Evolutionary conservation across 495 filamentous ascomycete species (phyloP).

Genomic region (Xylaria cubensis): DNA sequence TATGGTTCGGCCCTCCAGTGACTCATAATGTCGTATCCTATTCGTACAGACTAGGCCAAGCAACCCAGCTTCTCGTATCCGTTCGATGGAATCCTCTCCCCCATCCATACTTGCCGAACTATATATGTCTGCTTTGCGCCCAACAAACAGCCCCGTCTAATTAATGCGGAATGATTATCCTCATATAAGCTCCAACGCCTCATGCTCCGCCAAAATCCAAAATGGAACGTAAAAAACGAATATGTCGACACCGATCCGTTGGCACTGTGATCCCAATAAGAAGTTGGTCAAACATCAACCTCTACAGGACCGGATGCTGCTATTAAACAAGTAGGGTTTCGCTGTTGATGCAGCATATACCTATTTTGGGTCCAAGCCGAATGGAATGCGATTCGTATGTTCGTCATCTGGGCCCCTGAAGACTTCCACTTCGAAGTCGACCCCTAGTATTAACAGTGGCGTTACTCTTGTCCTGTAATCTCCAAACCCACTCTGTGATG

Average conservation of each 20-base stretch:
- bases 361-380: not conserved
- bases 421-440: conserved; percentile 39
- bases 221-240: conserved; percentile 9
- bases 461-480: conserved; percentile 44
- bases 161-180: not conserved
- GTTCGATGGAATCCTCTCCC: not conserved
- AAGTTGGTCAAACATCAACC: not conserved
- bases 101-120: not conserved
- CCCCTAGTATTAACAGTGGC: conserved; percentile 51
- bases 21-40: conserved; percentile 14
- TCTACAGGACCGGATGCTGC: conserved; percentile 22
- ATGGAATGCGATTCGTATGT: not conserved
- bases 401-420: conserved; percentile 33
- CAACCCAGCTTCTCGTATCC: not conserved
- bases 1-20: not conserved
- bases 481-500: conserved; percentile 81
- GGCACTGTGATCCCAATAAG: not conserved
- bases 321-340: conserved; percentile 12
- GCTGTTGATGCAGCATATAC: not conserved
- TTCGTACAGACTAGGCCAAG: conserved; percentile 14
- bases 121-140: conserved; percentile 4
- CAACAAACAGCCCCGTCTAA: not conserved
- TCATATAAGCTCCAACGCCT: conserved; percentile 18
- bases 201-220: conserved; percentile 23
- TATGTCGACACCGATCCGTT: conserved; percentile 21